These are phyloP conservation scores for Wallacemonas collosoma DNA, from an alignment of 208 protist genomes.

Conservation along the genomic window DNA sequence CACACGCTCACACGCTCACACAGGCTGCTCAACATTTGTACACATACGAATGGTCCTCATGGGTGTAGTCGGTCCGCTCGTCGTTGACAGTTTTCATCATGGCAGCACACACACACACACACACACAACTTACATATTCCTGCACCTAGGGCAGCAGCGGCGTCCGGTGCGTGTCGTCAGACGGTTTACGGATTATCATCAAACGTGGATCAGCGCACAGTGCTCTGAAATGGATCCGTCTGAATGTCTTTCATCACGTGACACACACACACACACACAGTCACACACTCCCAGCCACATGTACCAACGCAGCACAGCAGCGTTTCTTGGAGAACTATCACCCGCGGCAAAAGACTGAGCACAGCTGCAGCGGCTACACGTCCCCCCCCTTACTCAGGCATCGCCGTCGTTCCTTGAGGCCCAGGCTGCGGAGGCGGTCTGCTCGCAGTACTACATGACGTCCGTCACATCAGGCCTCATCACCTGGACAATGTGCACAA, in stretches of 20 bases:
- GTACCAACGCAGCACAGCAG: neutral
- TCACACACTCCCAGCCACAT: constrained; percentile 8
- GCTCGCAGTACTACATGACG: no score
- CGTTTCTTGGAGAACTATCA: constrained; percentile 18
- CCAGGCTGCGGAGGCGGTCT: no score
- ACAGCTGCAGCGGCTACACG: constrained; percentile 19
- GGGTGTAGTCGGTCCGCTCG: constrained; percentile 31
- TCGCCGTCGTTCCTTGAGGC: no score
- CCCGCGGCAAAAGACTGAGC: constrained; percentile 16
- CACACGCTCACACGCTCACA: no score
- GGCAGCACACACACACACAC: constrained; percentile 11
- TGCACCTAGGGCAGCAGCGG: no score
- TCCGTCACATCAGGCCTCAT: no score
- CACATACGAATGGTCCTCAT: constrained; percentile 36
- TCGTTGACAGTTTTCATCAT: constrained; percentile 37
- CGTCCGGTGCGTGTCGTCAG: constrained; percentile 20
- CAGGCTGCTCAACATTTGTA: constrained; percentile 31
- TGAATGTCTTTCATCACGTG: constrained; percentile 36
- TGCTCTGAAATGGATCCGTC: constrained; percentile 35
- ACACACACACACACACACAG: constrained; percentile 6
- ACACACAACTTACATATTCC: neutral
- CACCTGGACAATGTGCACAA: no score
- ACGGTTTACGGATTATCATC: constrained; percentile 34
- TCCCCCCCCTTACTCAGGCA: neutral
- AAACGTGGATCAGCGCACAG: constrained; percentile 35